phyloP scores from a whole-genome alignment of 768 basidiomycete species.

The Plicaturopsis crispa region DNA sequence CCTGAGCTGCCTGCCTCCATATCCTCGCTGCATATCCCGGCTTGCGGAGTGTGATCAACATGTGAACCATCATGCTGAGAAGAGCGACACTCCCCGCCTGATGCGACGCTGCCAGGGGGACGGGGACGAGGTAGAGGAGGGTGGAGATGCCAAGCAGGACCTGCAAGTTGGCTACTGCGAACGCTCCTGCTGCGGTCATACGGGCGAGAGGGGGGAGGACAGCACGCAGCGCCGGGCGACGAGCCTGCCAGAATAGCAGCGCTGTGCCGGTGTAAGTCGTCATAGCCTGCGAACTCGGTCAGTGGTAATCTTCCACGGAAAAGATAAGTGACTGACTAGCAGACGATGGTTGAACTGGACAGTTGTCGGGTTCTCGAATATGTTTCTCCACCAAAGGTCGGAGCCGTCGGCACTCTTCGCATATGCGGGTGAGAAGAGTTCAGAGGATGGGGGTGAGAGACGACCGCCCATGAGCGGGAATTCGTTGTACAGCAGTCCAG shows the following conservation, averaged over 20 bases:
- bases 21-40: constrained; percentile 59
- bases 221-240: constrained; percentile 36
- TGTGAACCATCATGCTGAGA: constrained; percentile 74
- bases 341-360: constrained; percentile 96
- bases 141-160: constrained; percentile 74
- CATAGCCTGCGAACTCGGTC: constrained; percentile 49
- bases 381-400: constrained; percentile 92
- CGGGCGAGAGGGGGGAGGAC: constrained; percentile 56
- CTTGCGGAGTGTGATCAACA: constrained; percentile 62
- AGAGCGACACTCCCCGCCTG: constrained; percentile 92
- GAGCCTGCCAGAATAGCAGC: constrained; percentile 52
- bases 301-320: constrained; percentile 2
- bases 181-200: constrained; percentile 47
- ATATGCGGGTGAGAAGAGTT: constrained; percentile 75
- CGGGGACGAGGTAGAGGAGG: constrained; percentile 85
- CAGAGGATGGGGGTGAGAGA: constrained; percentile 71
- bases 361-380: constrained; percentile 96
- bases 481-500: constrained; percentile 95
- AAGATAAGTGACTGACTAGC: constrained; percentile 49
- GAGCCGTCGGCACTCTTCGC: constrained; percentile 59
- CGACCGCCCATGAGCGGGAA: constrained; percentile 95
- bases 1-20: constrained; percentile 39
- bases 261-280: constrained; percentile 73
- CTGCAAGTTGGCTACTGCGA: constrained; percentile 80
- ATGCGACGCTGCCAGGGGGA: constrained; percentile 87